Base-by-base conservation (phyloP, 129 eudicot species). In the Apium graveolens region DNA sequence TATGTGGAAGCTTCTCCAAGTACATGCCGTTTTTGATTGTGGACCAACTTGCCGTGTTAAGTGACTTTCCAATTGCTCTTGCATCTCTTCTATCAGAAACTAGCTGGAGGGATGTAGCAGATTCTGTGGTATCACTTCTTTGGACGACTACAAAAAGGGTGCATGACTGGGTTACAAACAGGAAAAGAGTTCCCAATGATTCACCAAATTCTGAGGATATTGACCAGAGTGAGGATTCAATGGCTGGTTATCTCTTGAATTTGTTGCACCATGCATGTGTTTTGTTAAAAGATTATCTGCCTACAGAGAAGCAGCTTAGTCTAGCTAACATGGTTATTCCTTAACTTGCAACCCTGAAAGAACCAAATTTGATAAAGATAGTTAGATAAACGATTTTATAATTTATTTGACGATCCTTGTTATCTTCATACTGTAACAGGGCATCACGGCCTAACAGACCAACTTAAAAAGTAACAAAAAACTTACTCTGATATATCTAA, bases 61-160 rank as follows among this genome's bases (percentile, higher is more conserved):
- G 86, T 63, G 99, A 95, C 84, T 90, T 91, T 37, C 96, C 99
- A 3, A 89, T 88, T 39, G 87, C 97, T 80, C 91, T 95, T 29
- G 60, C 90, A 17, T 84, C 91, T 42, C 94, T 95, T 81, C 87
- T 95, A 21, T 78, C 78, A 60, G 83, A 84, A 70, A 65, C 75
- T 66, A 73, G 78, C 78, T 95, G 94, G 96, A 84, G 73, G 55
- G 42, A 42, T 53, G 82, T 87, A 45, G 87, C 89, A 5, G 96
- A 92, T 41, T 37, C 89, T 38, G 89, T 89, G 45, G 92, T 84
- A 81, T 88, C 79, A 39, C 77, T 85, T 78, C 79, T 95, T 75
- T 95, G 88, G 90, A 83, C 86, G 78, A 83, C 86, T 18, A 90
- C 91, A 8, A 86, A 80, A 80, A 84, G 96, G 24, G 69, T 95